Evolutionary conservation across 2,329 filamentous ascomycete genomes (phyloP).

Genomic region (Aspergillus awamori): DNA sequence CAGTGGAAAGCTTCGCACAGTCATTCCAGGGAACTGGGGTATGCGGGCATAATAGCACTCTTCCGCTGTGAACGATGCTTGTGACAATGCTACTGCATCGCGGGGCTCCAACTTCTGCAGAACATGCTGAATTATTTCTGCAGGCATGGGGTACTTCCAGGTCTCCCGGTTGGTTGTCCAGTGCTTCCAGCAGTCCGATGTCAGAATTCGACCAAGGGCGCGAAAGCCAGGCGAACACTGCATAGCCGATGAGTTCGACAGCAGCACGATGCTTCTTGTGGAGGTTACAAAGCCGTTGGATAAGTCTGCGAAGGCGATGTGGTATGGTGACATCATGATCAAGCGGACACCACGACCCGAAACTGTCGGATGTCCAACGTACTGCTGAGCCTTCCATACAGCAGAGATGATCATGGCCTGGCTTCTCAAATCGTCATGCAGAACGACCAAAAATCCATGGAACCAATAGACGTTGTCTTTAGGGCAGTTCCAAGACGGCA

Average conservation of each 20-base stretch:
- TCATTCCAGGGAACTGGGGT: slow-evolving; percentile 18
- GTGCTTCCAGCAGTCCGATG: slow-evolving; percentile 23
- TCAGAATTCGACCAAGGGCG: slow-evolving; percentile 24
- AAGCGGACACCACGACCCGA: not conserved
- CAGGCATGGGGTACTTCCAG: slow-evolving; percentile 13
- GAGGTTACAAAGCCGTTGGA: no score
- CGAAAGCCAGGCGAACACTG: slow-evolving; percentile 23
- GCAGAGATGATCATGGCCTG: slow-evolving; percentile 14
- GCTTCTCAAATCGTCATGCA: slow-evolving; percentile 19
- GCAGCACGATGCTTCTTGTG: no score
- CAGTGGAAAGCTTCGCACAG: slow-evolving; percentile 10
- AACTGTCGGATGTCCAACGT: not conserved
- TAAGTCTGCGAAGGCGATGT: slow-evolving; percentile 26
- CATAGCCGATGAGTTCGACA: no score
- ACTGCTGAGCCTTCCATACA: slow-evolving; percentile 15
- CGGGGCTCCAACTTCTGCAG: slow-evolving; percentile 19
- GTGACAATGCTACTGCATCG: slow-evolving; percentile 27
- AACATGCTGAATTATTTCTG: slow-evolving; percentile 20
- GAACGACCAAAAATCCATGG: slow-evolving; percentile 23
- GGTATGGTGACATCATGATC: slow-evolving; percentile 26
- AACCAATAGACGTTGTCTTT: slow-evolving; percentile 21
- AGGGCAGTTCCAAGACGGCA: slow-evolving; percentile 6
- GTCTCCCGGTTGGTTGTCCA: slow-evolving; percentile 16
- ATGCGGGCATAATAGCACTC: slow-evolving; percentile 28
- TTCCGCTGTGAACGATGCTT: slow-evolving; percentile 26